Evolutionary conservation across 2,329 filamentous ascomycete species (phyloP).

Genomic region (Aspergillus udagawae): DNA sequence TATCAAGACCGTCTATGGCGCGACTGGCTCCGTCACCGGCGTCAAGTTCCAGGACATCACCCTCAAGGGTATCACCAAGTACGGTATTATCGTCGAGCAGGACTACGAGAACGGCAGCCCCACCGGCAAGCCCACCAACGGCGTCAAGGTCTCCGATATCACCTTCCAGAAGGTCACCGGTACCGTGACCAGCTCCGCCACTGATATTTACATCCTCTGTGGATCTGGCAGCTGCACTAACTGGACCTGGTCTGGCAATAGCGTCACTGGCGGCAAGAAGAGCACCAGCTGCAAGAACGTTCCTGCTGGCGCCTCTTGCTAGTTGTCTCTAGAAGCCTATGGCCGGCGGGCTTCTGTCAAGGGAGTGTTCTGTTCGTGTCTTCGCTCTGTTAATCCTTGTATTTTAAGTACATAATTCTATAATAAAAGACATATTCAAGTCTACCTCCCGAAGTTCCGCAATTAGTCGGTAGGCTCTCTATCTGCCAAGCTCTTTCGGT

Average conservation of each 20-base stretch:
- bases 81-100: slow-evolving; percentile 58
- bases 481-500: no score
- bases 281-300: slow-evolving; percentile 42
- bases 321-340: neutral
- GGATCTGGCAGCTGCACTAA: slow-evolving; percentile 49
- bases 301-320: slow-evolving; percentile 36
- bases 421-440: no score
- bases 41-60: slow-evolving; percentile 54
- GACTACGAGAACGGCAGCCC: slow-evolving; percentile 51
- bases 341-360: neutral
- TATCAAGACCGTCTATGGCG: slow-evolving; percentile 54
- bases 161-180: slow-evolving; percentile 36
- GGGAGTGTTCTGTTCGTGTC: neutral
- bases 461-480: no score
- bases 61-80: slow-evolving; percentile 48
- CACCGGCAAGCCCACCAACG: slow-evolving; percentile 34
- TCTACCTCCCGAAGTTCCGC: no score
- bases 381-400: neutral
- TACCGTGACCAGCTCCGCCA: slow-evolving; percentile 30
- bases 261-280: slow-evolving; percentile 50
- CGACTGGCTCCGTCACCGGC: slow-evolving; percentile 50
- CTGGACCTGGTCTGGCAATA: slow-evolving; percentile 52
- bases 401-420: neutral
- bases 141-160: slow-evolving; percentile 41
- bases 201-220: slow-evolving; percentile 53